Evolutionary conservation across 306 rosid species (phyloP).

Genomic region (Castanopsis chinensis): DNA sequence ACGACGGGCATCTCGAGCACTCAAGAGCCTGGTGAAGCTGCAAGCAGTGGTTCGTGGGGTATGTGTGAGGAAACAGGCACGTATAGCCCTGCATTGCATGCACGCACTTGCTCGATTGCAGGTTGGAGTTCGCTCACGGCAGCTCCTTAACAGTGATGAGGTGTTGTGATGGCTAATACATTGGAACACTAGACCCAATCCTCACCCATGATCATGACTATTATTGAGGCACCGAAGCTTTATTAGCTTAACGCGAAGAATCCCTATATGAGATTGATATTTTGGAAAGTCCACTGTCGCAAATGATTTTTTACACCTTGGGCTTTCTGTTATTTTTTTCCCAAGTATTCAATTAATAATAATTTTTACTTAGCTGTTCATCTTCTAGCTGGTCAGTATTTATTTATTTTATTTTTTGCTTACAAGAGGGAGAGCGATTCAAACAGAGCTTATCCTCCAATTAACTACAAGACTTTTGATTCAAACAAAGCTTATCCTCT

Average conservation of each 20-base stretch:
- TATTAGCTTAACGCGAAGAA: background rate
- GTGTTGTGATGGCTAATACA: background rate
- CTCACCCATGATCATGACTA: no score
- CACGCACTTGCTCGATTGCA: constrained; percentile 65
- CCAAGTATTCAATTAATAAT: background rate
- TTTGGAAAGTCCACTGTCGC: background rate
- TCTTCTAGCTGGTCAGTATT: background rate
- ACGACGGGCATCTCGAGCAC: constrained; percentile 63
- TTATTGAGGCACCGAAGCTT: background rate
- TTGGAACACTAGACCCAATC: no score
- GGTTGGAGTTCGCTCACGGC: constrained; percentile 70
- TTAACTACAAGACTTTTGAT: no score
- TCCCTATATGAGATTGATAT: background rate
- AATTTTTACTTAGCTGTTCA: background rate
- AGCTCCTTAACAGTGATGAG: constrained; percentile 35
- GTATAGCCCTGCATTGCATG: constrained; percentile 78
- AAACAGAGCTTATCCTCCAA: no score
- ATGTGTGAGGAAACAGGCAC: constrained; percentile 58
- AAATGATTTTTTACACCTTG: background rate
- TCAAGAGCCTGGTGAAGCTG: constrained; percentile 73
- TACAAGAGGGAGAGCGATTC: no score
- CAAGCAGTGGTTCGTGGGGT: constrained; percentile 87
- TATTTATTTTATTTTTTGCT: no score
- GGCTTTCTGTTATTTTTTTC: background rate
- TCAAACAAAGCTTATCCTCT: no score